Percentiles rank a stretch among this genome's conserved stretches.
These are phyloP conservation scores for Tuber microsphaerosporum DNA, from an alignment of 495 filamentous ascomycete genomes.

Conservation along the genomic window DNA sequence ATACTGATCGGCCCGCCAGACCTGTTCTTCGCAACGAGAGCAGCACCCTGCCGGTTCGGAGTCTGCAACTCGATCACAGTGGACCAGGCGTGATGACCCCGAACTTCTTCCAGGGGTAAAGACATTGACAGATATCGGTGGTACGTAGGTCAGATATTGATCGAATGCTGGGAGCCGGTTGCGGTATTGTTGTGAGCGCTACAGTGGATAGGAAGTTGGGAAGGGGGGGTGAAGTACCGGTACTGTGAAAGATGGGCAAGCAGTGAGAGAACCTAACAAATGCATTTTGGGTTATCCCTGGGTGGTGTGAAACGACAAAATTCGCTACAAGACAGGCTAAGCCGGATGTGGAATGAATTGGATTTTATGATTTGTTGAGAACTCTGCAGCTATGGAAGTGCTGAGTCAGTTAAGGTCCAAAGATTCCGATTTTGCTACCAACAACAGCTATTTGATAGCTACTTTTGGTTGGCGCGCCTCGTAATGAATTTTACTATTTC, in stretches of 20 bases:
- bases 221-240: not conserved
- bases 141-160: not conserved
- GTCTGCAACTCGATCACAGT: constrained; percentile 28
- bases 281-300: not conserved
- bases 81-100: constrained; percentile 34
- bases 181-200: not conserved
- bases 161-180: not conserved
- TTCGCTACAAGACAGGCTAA: too few relatives aligned
- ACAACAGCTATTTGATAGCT: too few relatives aligned
- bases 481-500: too few relatives aligned
- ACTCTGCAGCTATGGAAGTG: too few relatives aligned
- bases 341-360: too few relatives aligned
- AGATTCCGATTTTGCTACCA: too few relatives aligned
- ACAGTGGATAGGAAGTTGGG: not conserved
- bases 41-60: constrained; percentile 32
- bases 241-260: not conserved
- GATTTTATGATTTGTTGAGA: too few relatives aligned
- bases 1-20: constrained; percentile 39
- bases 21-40: constrained; percentile 36
- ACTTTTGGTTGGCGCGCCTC: too few relatives aligned
- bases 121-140: constrained; percentile 1
- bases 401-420: not conserved
- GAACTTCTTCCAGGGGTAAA: constrained; percentile 38
- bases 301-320: too few relatives aligned
- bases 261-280: not conserved